These are phyloP conservation scores for Saccharomyces hybrid DNA, from an alignment of 1,139 yeast species.

Conservation along the genomic window DNA sequence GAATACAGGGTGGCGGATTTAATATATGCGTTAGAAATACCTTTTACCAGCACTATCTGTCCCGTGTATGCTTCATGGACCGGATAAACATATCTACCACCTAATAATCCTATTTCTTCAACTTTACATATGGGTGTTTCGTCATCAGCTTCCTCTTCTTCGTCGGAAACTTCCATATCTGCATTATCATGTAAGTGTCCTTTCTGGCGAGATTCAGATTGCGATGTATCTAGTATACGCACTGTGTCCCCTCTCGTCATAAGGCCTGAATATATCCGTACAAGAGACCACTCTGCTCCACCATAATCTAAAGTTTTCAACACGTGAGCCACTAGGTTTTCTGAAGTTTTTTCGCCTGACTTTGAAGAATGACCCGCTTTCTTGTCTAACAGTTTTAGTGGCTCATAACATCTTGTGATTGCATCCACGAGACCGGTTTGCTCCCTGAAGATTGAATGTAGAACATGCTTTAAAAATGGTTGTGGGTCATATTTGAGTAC, in stretches of 20 bases:
- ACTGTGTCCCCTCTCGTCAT: constrained; percentile 43
- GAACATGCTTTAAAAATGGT: constrained; percentile 48
- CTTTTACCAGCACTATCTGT: constrained; percentile 56
- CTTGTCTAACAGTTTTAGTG: not conserved
- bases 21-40: constrained; percentile 46
- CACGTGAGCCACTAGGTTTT: constrained; percentile 46
- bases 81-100: constrained; percentile 63
- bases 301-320: constrained; percentile 48
- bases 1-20: constrained; percentile 54
- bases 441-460: constrained; percentile 46
- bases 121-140: constrained; percentile 36
- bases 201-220: not conserved
- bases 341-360: not conserved
- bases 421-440: constrained; percentile 48
- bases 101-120: constrained; percentile 49
- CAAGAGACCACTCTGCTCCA: constrained; percentile 40
- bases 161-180: constrained; percentile 35
- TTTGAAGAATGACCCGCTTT: not conserved
- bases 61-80: constrained; percentile 56
- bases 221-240: constrained; percentile 43
- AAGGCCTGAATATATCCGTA: constrained; percentile 56
- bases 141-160: constrained; percentile 41
- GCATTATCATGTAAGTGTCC: not conserved
- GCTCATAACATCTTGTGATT: constrained; percentile 7
- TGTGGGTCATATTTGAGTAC: constrained; percentile 47